Evolutionary conservation across 2,329 filamentous ascomycete species (phyloP).

Genomic region (Pleurostoma richardsiae): DNA sequence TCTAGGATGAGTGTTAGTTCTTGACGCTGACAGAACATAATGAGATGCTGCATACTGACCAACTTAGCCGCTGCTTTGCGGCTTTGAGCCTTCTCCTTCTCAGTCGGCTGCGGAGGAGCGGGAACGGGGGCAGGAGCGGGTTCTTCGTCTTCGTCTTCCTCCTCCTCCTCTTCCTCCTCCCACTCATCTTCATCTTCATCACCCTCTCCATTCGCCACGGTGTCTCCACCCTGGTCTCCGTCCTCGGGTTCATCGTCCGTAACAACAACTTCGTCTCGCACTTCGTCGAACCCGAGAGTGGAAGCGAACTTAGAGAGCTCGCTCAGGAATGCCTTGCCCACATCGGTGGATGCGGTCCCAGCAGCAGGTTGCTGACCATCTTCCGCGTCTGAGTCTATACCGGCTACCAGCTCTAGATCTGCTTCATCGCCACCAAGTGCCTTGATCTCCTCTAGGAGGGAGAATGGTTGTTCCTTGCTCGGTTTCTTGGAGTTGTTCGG

Average conservation of each 20-base stretch:
- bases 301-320: constrained; percentile 49
- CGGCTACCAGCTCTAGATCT: constrained; percentile 57
- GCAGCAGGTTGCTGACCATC: constrained; percentile 23
- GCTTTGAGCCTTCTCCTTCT: constrained; percentile 18
- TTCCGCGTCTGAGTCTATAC: constrained; percentile 45
- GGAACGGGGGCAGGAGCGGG: constrained; percentile 15
- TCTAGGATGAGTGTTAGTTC: constrained; percentile 26
- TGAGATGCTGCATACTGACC: constrained; percentile 33
- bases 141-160: constrained; percentile 21
- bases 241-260: constrained; percentile 30
- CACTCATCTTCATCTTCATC: constrained; percentile 17
- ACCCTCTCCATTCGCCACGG: constrained; percentile 20
- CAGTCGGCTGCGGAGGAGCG: constrained; percentile 2
- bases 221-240: constrained; percentile 18
- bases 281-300: constrained; percentile 41
- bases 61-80: constrained; percentile 21
- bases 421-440: constrained; percentile 62
- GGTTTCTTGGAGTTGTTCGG: constrained; percentile 14
- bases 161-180: constrained; percentile 26
- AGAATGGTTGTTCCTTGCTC: constrained; percentile 11
- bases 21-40: neutral
- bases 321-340: constrained; percentile 30
- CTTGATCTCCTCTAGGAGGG: constrained; percentile 57
- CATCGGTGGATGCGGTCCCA: constrained; percentile 4
- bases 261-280: constrained; percentile 30